Base-by-base conservation (phyloP, 2,329 filamentous ascomycete genomes). In the Aspergillus thermomutatus region DNA sequence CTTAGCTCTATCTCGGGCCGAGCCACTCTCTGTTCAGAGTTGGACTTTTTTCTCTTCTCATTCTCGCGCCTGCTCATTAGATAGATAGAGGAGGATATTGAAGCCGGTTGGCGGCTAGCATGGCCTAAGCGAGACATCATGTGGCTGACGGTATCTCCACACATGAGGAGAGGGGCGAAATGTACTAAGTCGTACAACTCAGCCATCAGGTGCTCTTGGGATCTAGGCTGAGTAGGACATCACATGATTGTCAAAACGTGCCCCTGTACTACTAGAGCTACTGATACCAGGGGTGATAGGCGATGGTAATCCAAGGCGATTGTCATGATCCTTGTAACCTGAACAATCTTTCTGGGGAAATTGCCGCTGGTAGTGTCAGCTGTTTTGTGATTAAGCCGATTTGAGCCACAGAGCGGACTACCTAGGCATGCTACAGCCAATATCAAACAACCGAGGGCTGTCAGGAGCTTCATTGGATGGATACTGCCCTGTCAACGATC, bases 241-340 rank as follows among this genome's bases (percentile, higher is more conserved):
- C 66, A 70, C 67, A 65, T 69, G 67, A 68, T 66, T 63, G 58
- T 52, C 56, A 56, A 66, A 68, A 68, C 65, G 63, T 69, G 66
- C 60, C 49, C 54, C 51, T 58, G 60, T 67, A 60, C 55, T 57
- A 65, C 60, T 63, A 23, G 8, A 21, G 19, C 41, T 19, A 19
- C 10, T 5, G 17, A 19, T 41, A n/a, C 46, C 51, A 53, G 48
- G 50, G 51, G 54, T 31, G n/a, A n/a, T 43, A 50, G 53, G 41
- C 46, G 52, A 48, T 45, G 40, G 41, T 54, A 37, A 37, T n/a
- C 17, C 31, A 6, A 37, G 31, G 31, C 5, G 31, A 14, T 2
- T 37, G 14, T 3, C 31, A 37, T 17, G 31, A 17, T 37, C 14
- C 14, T 14, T 17, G 31, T 37, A 31, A 4, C 10, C 31, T 7